Evolutionary conservation across 1,284 basidiomycete genomes (phyloP), one percentile per base, ranked within the genome.

Genomic region (Pisolithus thermaeus): DNA sequence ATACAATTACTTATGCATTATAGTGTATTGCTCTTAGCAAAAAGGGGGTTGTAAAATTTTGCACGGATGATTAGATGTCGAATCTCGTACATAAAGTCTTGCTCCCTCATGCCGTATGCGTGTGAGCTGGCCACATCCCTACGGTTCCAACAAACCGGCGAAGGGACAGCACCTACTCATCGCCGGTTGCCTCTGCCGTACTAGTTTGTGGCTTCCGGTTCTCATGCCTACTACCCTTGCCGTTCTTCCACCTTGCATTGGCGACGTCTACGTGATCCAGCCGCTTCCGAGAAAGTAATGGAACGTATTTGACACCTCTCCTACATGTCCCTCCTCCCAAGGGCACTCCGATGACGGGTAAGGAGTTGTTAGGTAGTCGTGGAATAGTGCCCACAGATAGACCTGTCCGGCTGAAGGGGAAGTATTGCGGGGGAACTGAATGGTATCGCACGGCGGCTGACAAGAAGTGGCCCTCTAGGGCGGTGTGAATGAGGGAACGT

Each of bases 191-290:
- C 9, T 7, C 23, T 6, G 42, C 50, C 38, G 8, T 28, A 30
- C 16, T 27, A 7, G 25, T 38, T n/a, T 6, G 36, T 4, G 36
- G 22, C 4, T 52, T 45, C 36, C 30, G 27, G 41, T 41, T 52
- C 42, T 55, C 54, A 3, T 52, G 65, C 52, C 69, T 68, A 54
- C 65, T 67, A 35, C 80, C 85, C 59, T 82, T 84, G 8, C 85
- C 83, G 22, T 76, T 66, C 54, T 82, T 76, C 87, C 90, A 96
- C 51, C 85, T 78, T 60, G 81, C 80, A 64, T 97, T 95, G 14
- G 81, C 77, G 16, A 79, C 77, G 38, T 90, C 86, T 0, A 88
- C 83, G 18, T 76, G 75, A 52, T 89, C 87, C 30, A 85, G 71
- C 51, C 89, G 74, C 49, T 81, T 79, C 51, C 92, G 75, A 52